Evolutionary conservation across 805 yeast genomes (phyloP).

Genomic region (Wickerhamiella nectarea): DNA sequence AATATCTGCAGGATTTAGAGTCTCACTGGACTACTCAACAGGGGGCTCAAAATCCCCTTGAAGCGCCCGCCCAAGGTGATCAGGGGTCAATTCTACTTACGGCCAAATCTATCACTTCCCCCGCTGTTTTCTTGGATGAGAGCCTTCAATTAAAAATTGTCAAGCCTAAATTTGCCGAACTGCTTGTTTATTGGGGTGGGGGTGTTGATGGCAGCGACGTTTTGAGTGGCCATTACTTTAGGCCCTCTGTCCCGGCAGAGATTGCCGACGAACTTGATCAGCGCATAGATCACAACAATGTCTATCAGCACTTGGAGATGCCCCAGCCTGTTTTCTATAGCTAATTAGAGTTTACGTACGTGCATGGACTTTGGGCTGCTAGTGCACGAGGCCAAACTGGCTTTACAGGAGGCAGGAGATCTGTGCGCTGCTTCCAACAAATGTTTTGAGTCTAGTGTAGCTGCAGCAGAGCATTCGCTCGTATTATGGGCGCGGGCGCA

Average conservation of each 20-base stretch:
- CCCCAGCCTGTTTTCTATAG: not conserved
- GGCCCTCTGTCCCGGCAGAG: conserved; percentile 16
- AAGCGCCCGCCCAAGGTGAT: conserved; percentile 8
- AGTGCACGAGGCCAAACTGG: conserved; percentile 33
- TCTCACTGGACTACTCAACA: conserved; percentile 24
- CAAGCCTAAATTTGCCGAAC: conserved; percentile 61
- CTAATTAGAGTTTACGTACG: too few relatives aligned
- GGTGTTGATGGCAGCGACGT: conserved; percentile 50
- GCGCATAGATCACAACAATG: not conserved
- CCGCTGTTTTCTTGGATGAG: conserved; percentile 25
- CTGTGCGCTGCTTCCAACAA: conserved; percentile 39
- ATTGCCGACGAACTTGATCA: conserved; percentile 14
- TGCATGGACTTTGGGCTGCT: conserved; percentile 40
- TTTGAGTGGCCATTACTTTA: conserved; percentile 14
- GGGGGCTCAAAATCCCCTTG: too few relatives aligned
- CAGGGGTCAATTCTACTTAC: conserved; percentile 8
- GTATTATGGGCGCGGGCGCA: conserved; percentile 31
- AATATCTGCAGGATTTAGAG: conserved; percentile 30
- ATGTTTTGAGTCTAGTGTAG: conserved; percentile 22
- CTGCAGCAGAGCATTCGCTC: conserved; percentile 29
- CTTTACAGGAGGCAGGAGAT: conserved; percentile 36
- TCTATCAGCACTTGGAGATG: conserved; percentile 2
- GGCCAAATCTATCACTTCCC: conserved; percentile 12
- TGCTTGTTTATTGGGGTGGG: conserved; percentile 63
- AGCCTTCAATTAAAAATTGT: conserved; percentile 34